phyloP scores from a whole-genome alignment of 495 filamentous ascomycete genomes.

The Aspergillus ostianus region DNA sequence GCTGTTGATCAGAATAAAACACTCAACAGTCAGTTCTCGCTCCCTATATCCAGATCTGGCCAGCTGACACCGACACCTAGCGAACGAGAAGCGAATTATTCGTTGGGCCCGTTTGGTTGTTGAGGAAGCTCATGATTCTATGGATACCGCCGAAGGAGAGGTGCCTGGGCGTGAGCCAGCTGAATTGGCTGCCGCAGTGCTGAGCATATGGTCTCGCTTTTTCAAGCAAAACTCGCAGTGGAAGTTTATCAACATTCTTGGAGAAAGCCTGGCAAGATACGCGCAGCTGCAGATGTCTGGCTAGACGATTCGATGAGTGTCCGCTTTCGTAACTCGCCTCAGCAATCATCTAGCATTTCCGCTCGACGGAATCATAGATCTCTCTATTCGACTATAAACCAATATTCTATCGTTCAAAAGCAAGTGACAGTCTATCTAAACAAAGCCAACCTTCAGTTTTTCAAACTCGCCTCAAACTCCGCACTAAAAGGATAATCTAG shows the following conservation, averaged over 20 bases:
- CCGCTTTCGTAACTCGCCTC: not conserved
- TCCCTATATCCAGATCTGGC: not conserved
- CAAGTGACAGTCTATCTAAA: too few relatives aligned
- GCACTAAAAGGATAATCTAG: conserved; percentile 48
- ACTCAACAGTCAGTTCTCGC: not conserved
- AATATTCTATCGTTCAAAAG: too few relatives aligned
- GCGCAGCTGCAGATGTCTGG: not conserved
- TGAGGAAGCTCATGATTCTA: conserved; percentile 9
- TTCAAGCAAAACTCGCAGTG: conserved; percentile 4
- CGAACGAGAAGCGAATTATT: conserved; percentile 6
- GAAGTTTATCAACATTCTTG: conserved; percentile 9
- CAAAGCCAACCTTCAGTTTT: too few relatives aligned
- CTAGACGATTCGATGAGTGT: not conserved
- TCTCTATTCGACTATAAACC: too few relatives aligned
- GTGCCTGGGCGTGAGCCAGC: not conserved
- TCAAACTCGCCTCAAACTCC: not conserved
- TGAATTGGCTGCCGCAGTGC: conserved; percentile 1
- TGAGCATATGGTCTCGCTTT: conserved; percentile 7
- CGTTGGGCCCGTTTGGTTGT: conserved; percentile 1
- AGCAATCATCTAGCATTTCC: too few relatives aligned
- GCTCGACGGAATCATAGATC: too few relatives aligned
- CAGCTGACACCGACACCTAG: not conserved
- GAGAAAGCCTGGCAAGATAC: conserved; percentile 1
- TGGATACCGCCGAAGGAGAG: conserved; percentile 1
- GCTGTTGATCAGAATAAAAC: not conserved